Evolutionary conservation across 495 filamentous ascomycete genomes (phyloP).

Genomic region (Xylaria telfairii): DNA sequence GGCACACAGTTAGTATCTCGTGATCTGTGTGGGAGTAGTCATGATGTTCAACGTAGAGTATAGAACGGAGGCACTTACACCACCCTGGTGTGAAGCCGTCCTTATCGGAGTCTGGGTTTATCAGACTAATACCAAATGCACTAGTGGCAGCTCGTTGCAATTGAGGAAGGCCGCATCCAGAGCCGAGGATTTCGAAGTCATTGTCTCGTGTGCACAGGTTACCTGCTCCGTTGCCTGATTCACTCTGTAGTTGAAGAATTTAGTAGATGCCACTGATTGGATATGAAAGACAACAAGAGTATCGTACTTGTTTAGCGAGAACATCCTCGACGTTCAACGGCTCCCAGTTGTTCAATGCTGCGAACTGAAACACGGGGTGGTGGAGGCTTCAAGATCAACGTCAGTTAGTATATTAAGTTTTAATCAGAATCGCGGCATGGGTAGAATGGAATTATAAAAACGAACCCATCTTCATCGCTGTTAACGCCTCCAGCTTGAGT

Average conservation of each 20-base stretch:
- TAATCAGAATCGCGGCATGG: neutral
- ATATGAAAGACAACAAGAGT: neutral
- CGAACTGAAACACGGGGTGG: neutral
- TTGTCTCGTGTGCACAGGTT: neutral
- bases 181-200: slow-evolving; percentile 1
- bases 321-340: neutral
- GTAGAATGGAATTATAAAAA: neutral
- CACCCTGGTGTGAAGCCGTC: neutral
- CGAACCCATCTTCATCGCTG: neutral
- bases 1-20: neutral
- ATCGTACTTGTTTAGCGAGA: neutral
- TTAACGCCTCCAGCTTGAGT: neutral
- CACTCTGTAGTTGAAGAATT: neutral
- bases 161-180: neutral
- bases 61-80: neutral
- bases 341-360: slow-evolving; percentile 3
- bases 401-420: neutral
- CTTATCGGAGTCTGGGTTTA: neutral
- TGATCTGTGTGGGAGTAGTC: neutral
- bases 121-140: neutral
- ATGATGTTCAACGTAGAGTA: neutral
- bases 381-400: neutral
- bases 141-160: neutral
- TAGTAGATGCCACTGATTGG: neutral
- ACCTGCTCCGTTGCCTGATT: neutral